These are phyloP conservation scores for Brassica balearica DNA, from an alignment of 441 rosid species.

Conservation along the genomic window DNA sequence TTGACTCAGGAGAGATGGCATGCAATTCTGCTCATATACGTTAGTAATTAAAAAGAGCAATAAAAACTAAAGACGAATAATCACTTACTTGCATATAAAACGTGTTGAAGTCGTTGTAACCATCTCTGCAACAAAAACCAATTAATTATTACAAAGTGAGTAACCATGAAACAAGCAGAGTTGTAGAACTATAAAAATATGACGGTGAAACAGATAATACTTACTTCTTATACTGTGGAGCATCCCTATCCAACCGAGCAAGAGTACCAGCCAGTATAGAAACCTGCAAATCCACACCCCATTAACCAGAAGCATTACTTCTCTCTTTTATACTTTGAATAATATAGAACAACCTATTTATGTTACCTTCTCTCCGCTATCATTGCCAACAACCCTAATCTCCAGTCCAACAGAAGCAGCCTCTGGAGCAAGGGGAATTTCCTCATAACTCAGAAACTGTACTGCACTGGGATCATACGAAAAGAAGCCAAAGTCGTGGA, in stretches of 20 bases:
- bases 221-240: slow-evolving; percentile 91
- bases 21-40: slow-evolving; percentile 8
- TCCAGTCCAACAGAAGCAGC: slow-evolving; percentile 97
- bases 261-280: slow-evolving; percentile 97
- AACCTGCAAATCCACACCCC: slow-evolving; percentile 64
- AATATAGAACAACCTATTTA: slow-evolving; percentile 13
- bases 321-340: neutral
- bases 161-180: neutral
- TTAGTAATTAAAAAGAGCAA: neutral
- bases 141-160: slow-evolving; percentile 21
- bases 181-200: slow-evolving; percentile 13
- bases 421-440: slow-evolving; percentile 97
- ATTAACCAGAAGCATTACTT: slow-evolving; percentile 18
- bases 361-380: slow-evolving; percentile 96
- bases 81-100: slow-evolving; percentile 97
- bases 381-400: slow-evolving; percentile 99
- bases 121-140: slow-evolving; percentile 78
- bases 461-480: slow-evolving; percentile 83
- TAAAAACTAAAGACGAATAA: neutral
- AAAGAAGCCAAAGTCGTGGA: slow-evolving; percentile 99
- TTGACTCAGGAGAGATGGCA: slow-evolving; percentile 5
- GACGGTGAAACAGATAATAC: slow-evolving; percentile 49
- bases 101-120: slow-evolving; percentile 98
- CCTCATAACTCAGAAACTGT: slow-evolving; percentile 86
- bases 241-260: slow-evolving; percentile 97